Percentiles rank a stretch among this genome's conserved stretches.
Evolutionary conservation across 768 basidiomycete species (phyloP).

Genomic region (Tephrocybe rancida): DNA sequence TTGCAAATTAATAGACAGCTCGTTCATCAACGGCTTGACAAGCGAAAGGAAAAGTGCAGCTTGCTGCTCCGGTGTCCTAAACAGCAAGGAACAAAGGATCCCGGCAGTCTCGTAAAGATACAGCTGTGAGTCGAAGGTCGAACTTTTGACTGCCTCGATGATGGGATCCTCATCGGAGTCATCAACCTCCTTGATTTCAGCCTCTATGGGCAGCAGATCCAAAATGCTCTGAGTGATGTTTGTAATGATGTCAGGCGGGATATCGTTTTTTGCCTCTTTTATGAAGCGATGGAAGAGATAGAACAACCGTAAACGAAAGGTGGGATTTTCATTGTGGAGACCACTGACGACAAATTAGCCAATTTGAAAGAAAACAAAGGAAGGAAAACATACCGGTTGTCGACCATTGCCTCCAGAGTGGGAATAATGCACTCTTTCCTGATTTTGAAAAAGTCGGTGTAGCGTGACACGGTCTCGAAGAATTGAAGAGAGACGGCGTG

Average conservation of each 20-base stretch:
- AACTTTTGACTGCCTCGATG: constrained; percentile 75
- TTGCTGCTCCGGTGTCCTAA: constrained; percentile 67
- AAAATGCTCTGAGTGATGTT: constrained; percentile 73
- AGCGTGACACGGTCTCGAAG: constrained; percentile 91
- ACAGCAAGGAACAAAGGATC: constrained; percentile 77
- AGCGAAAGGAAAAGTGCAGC: constrained; percentile 71
- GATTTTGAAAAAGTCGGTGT: constrained; percentile 95
- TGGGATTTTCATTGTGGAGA: constrained; percentile 74
- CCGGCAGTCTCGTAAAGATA: constrained; percentile 95
- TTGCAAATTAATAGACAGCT: constrained; percentile 61
- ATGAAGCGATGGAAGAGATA: constrained; percentile 95
- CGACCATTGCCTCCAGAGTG: constrained; percentile 87
- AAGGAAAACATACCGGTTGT: constrained; percentile 58
- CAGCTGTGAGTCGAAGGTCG: constrained; percentile 86
- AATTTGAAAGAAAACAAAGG: neutral
- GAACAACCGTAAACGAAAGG: constrained; percentile 76
- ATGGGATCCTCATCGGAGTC: constrained; percentile 73
- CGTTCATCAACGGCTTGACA: constrained; percentile 80
- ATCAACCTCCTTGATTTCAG: constrained; percentile 78
- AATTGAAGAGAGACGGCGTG: constrained; percentile 85
- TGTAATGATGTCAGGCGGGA: constrained; percentile 70
- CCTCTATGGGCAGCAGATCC: constrained; percentile 77
- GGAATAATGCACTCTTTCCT: constrained; percentile 88
- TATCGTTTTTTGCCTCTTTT: constrained; percentile 76
- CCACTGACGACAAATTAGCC: constrained; percentile 54